These are phyloP conservation scores for Penicillium palitans DNA, from an alignment of 2,329 filamentous ascomycete species.

Conservation along the genomic window DNA sequence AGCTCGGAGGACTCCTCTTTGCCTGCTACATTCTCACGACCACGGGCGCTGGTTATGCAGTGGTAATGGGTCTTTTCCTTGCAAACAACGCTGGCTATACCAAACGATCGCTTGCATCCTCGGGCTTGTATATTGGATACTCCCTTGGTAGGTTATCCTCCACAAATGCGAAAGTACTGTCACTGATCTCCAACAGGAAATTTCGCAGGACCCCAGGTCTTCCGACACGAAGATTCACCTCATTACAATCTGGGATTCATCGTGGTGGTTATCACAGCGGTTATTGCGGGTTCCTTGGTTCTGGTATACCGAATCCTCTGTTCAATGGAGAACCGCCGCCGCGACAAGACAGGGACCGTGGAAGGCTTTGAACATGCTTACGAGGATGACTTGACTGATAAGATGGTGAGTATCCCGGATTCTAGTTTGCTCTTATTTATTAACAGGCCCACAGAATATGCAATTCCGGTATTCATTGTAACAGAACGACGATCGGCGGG, in stretches of 20 bases:
- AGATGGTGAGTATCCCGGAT: background rate
- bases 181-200: background rate
- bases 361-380: slow-evolving; percentile 2
- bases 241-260: background rate
- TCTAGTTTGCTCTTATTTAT: background rate
- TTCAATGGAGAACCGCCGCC: background rate
- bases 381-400: slow-evolving; percentile 1
- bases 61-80: background rate
- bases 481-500: background rate
- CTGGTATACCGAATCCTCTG: background rate
- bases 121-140: background rate
- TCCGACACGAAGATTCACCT: background rate
- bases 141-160: background rate
- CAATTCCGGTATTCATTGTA: slow-evolving; percentile 1
- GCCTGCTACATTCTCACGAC: background rate
- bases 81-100: background rate
- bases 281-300: background rate
- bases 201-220: background rate
- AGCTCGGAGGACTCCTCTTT: background rate
- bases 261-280: background rate
- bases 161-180: background rate
- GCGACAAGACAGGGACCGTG: background rate
- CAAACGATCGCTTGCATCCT: background rate
- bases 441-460: background rate
- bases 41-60: background rate